These are phyloP conservation scores for Hamamelis virginiana DNA, from an alignment of 164 flowering plant genomes.

Conservation along the genomic window DNA sequence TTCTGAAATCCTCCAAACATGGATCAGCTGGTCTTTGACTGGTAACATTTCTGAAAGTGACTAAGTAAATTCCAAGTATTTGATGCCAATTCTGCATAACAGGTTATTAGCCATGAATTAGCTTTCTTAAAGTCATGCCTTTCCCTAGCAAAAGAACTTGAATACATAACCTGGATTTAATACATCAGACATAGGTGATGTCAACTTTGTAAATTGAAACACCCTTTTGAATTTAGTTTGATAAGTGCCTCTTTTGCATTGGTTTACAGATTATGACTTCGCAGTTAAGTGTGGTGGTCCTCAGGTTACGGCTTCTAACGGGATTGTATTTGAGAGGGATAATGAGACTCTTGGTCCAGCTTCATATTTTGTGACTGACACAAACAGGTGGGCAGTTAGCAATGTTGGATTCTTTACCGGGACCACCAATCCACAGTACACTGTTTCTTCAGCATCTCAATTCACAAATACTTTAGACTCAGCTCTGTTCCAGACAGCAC, in stretches of 20 bases:
- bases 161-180: too few species aligned
- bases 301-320: constrained; percentile 33
- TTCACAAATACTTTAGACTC: constrained; percentile 52
- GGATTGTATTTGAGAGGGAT: constrained; percentile 49
- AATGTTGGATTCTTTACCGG: constrained; percentile 52
- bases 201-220: too few species aligned
- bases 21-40: too few species aligned
- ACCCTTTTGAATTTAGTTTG: neutral
- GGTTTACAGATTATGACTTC: constrained; percentile 43
- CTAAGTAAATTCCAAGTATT: too few species aligned
- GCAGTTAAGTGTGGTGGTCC: constrained; percentile 59
- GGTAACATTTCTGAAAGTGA: too few species aligned
- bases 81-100: too few species aligned
- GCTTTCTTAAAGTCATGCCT: too few species aligned
- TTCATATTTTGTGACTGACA: constrained; percentile 34
- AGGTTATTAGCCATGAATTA: too few species aligned
- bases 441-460: constrained; percentile 27
- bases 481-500: constrained; percentile 65
- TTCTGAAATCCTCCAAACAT: too few species aligned
- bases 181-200: too few species aligned
- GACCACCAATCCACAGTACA: constrained; percentile 32
- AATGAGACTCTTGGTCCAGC: constrained; percentile 65
- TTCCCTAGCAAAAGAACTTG: too few species aligned
- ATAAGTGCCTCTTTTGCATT: neutral
- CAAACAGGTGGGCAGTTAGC: too few species aligned